A percentile compares a stretch with the other conserved stretches of the same genome.
phyloP scores from a whole-genome alignment of 1,139 yeast genomes.

The Taphrina wiesneri region DNA sequence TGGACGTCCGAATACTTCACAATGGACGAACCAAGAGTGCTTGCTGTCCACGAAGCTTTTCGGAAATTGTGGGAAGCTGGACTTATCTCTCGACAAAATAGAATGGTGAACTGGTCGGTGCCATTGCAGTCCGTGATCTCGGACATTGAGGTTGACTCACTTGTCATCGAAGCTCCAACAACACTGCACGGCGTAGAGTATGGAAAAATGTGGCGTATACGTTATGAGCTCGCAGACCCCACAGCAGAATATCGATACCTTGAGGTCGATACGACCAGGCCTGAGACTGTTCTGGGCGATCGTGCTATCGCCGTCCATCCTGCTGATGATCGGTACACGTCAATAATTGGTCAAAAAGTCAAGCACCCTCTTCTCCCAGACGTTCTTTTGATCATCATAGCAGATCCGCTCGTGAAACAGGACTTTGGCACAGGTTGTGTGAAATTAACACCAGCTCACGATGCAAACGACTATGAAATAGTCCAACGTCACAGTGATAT shows the following conservation, averaged over 20 bases:
- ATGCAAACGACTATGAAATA: slow-evolving; percentile 34
- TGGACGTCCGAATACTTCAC: slow-evolving; percentile 35
- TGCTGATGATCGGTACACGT: slow-evolving; percentile 9
- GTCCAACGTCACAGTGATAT: slow-evolving; percentile 29
- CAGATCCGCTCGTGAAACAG: slow-evolving; percentile 34
- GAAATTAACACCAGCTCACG: slow-evolving; percentile 37
- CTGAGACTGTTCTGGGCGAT: slow-evolving; percentile 37
- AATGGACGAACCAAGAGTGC: slow-evolving; percentile 30
- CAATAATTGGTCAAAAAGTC: slow-evolving; percentile 23
- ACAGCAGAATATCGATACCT: neutral
- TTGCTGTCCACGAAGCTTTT: slow-evolving; percentile 35
- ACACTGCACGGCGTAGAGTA: slow-evolving; percentile 25
- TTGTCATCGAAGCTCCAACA: slow-evolving; percentile 3
- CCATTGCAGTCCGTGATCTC: slow-evolving; percentile 35
- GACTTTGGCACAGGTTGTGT: slow-evolving; percentile 38
- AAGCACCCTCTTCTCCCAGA: slow-evolving; percentile 32
- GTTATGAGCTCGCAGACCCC: slow-evolving; percentile 21
- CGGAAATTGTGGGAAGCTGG: slow-evolving; percentile 34
- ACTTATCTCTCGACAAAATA: slow-evolving; percentile 30
- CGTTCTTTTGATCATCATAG: slow-evolving; percentile 28
- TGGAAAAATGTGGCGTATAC: slow-evolving; percentile 34
- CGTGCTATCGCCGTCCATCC: slow-evolving; percentile 37
- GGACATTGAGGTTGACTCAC: slow-evolving; percentile 36
- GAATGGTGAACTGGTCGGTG: slow-evolving; percentile 38
- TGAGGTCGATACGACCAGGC: slow-evolving; percentile 36